These are phyloP conservation scores for Metschnikowia picachoensis DNA, from an alignment of 805 yeast genomes.

Conservation along the genomic window DNA sequence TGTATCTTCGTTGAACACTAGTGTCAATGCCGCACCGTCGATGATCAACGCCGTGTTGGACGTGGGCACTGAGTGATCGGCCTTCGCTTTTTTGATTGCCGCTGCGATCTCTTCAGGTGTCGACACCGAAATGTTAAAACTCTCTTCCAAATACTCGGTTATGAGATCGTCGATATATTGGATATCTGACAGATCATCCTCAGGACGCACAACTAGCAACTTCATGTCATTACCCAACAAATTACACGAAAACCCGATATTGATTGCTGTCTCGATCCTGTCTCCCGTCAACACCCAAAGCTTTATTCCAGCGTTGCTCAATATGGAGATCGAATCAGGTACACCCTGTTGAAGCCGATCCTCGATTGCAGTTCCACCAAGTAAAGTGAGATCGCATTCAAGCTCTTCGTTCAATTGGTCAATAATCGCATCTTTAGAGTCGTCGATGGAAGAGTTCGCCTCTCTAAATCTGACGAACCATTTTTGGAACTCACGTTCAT, in stretches of 20 bases:
- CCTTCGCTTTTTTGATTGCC: conserved; percentile 50
- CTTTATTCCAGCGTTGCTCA: conserved; percentile 71
- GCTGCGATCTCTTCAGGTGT: conserved; percentile 31
- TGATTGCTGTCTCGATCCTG: conserved; percentile 78
- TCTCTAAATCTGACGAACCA: conserved; percentile 57
- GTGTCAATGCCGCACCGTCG: conserved; percentile 72
- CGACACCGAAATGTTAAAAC: conserved; percentile 53
- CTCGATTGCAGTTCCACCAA: conserved; percentile 83
- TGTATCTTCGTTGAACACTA: conserved; percentile 44
- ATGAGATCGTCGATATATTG: conserved; percentile 36
- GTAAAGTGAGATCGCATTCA: conserved; percentile 51
- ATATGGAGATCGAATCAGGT: conserved; percentile 63
- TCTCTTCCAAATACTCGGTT: conserved; percentile 43
- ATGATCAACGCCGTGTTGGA: conserved; percentile 67
- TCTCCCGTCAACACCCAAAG: conserved; percentile 85
- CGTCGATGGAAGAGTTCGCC: conserved; percentile 54
- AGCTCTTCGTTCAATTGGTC: conserved; percentile 55
- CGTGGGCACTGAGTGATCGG: conserved; percentile 62
- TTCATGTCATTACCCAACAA: conserved; percentile 66
- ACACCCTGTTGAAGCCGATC: conserved; percentile 77
- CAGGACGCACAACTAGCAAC: conserved; percentile 56
- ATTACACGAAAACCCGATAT: conserved; percentile 78
- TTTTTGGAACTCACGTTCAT: conserved; percentile 39
- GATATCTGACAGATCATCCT: conserved; percentile 32
- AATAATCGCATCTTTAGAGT: conserved; percentile 54